A percentile compares a stretch with the other conserved stretches of the same genome.
Evolutionary conservation across 371 early-diverging fungal genomes (phyloP).

Genomic region (Lichtheimia corymbifera): DNA sequence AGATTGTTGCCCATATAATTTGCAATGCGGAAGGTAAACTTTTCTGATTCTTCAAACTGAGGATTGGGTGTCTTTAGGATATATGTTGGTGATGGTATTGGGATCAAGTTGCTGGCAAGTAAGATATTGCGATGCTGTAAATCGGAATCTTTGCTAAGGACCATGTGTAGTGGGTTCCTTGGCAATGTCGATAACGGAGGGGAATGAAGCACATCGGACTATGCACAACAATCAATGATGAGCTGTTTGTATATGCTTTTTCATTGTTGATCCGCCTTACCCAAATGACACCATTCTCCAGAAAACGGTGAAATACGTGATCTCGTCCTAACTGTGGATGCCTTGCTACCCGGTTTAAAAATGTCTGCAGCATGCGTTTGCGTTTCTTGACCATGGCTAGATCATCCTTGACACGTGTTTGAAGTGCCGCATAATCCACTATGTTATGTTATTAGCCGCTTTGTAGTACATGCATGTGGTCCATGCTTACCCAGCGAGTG

Average conservation of each 20-base stretch:
- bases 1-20: conserved; percentile 69
- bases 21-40: conserved; percentile 75
- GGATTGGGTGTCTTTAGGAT: conserved; percentile 69
- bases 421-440: conserved; percentile 87
- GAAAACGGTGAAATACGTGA: conserved; percentile 88
- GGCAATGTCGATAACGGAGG: conserved; percentile 48
- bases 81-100: conserved; percentile 62
- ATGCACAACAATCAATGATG: conserved; percentile 8
- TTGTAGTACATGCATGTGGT: background rate
- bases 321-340: conserved; percentile 87
- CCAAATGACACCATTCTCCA: conserved; percentile 68
- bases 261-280: conserved; percentile 30
- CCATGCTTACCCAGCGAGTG: conserved; percentile 75
- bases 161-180: conserved; percentile 64
- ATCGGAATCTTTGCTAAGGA: conserved; percentile 28
- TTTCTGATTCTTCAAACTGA: conserved; percentile 78
- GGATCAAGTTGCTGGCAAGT: conserved; percentile 43
- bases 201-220: conserved; percentile 72
- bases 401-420: conserved; percentile 89
- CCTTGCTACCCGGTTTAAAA: conserved; percentile 84
- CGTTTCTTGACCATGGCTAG: conserved; percentile 84
- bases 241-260: no score
- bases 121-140: conserved; percentile 23
- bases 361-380: conserved; percentile 92
- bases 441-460: conserved; percentile 1